phyloP scores from a whole-genome alignment of 768 basidiomycete genomes.

The Boletus eberwhitei region DNA sequence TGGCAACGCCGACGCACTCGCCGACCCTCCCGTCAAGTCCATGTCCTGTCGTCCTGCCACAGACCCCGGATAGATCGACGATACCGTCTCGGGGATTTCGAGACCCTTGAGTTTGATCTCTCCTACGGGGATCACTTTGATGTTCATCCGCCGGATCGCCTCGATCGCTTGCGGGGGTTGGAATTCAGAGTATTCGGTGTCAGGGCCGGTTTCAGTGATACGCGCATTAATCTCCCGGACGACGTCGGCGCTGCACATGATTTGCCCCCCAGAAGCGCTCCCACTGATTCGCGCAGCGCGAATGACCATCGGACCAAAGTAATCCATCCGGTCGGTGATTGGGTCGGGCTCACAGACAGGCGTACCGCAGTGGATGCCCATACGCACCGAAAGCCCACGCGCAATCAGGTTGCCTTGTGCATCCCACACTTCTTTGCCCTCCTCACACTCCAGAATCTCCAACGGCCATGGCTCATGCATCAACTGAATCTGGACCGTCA shows the following conservation, averaged over 20 bases:
- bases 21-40: slow-evolving; percentile 32
- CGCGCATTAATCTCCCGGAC: slow-evolving; percentile 73
- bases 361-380: slow-evolving; percentile 93
- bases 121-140: slow-evolving; percentile 72
- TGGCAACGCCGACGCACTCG: slow-evolving; percentile 4
- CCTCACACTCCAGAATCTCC: slow-evolving; percentile 90
- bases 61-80: slow-evolving; percentile 75
- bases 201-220: slow-evolving; percentile 49
- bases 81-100: slow-evolving; percentile 84
- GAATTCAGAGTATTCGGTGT: slow-evolving; percentile 57
- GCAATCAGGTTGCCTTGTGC: slow-evolving; percentile 64
- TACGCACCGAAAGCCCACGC: slow-evolving; percentile 88
- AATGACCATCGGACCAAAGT: slow-evolving; percentile 96
- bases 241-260: slow-evolving; percentile 87
- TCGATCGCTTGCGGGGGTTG: slow-evolving; percentile 65
- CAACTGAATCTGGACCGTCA: slow-evolving; percentile 81
- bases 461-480: slow-evolving; percentile 85
- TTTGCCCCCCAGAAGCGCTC: slow-evolving; percentile 86
- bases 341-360: slow-evolving; percentile 91
- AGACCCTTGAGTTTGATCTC: slow-evolving; percentile 93
- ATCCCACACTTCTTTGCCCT: slow-evolving; percentile 79
- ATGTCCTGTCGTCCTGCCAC: slow-evolving; percentile 70
- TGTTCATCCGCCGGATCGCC: slow-evolving; percentile 68
- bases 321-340: slow-evolving; percentile 94
- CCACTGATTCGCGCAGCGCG: slow-evolving; percentile 83